Percentiles rank a stretch among this genome's conserved stretches.
phyloP scores from a whole-genome alignment of 805 yeast species.

The Komagataella kurtzmanii region DNA sequence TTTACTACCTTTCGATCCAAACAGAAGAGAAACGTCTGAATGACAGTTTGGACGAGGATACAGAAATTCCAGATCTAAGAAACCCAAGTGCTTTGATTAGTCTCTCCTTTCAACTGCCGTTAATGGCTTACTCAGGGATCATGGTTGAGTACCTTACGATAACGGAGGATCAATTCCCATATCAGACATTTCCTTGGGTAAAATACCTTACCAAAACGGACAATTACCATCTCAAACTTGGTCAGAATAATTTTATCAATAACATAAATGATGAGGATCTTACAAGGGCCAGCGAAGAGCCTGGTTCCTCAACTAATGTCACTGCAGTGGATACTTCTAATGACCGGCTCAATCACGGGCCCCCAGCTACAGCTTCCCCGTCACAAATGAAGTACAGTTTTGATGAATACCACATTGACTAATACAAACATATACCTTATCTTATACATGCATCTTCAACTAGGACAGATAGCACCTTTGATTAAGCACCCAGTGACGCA shows the following conservation, averaged over 20 bases:
- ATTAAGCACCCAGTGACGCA: not conserved
- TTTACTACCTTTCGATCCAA: constrained; percentile 16
- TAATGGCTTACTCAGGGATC: constrained; percentile 51
- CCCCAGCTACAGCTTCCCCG: not conserved
- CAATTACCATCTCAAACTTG: constrained; percentile 5
- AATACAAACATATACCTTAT: too few species aligned
- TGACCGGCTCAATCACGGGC: not conserved
- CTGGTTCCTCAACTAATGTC: not conserved
- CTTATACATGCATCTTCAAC: not conserved
- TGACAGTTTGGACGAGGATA: not conserved
- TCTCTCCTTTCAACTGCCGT: constrained; percentile 51
- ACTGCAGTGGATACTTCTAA: not conserved
- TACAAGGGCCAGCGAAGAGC: constrained; percentile 2
- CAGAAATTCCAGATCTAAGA: not conserved
- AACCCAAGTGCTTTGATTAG: constrained; percentile 18
- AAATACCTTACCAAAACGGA: constrained; percentile 37
- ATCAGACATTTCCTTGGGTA: constrained; percentile 65
- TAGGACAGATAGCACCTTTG: not conserved
- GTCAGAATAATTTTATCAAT: constrained; percentile 5
- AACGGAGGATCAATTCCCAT: constrained; percentile 45
- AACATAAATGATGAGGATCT: constrained; percentile 3
- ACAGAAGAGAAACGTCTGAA: constrained; percentile 8
- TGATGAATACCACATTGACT: not conserved
- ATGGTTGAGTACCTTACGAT: constrained; percentile 55
- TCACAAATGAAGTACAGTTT: not conserved